Conservation (phyloP, 108 stramenopile species). For the Skeletonema tropicum region DNA sequence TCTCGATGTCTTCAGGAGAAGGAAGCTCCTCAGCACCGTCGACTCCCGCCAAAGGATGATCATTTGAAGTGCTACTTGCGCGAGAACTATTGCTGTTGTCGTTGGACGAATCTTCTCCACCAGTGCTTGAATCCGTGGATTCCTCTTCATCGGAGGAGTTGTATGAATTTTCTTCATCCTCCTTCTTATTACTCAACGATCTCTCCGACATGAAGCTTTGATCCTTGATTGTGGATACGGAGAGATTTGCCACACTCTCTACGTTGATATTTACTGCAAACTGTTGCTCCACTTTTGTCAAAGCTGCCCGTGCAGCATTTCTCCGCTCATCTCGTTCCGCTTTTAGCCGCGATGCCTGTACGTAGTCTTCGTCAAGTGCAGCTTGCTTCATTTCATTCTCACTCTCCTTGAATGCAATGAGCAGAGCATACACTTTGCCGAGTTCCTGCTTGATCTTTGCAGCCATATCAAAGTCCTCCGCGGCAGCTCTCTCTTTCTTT, state of each 20-base stretch:
- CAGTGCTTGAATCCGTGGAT: background rate
- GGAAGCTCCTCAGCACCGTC: conserved; percentile 55
- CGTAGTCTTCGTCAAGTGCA: conserved; percentile 48
- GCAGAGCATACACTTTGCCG: conserved; percentile 36
- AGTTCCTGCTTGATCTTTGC: conserved; percentile 42
- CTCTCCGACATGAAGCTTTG: conserved; percentile 34
- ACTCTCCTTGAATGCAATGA: conserved; percentile 43
- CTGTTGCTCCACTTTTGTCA: conserved; percentile 37
- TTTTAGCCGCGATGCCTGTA: conserved; percentile 49
- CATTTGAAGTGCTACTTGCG: conserved; percentile 3
- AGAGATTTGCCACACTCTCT: conserved; percentile 17
- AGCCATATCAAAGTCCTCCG: conserved; percentile 55
- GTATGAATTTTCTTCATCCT: background rate
- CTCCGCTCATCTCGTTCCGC: conserved; percentile 38
- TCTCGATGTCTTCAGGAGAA: conserved; percentile 54
- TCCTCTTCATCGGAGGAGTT: background rate
- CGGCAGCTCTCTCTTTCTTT: conserved; percentile 44
- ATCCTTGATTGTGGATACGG: conserved; percentile 35
- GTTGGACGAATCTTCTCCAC: background rate
- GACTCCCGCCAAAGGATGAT: conserved; percentile 57
- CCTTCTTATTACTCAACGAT: background rate
- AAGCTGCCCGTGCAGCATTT: conserved; percentile 19
- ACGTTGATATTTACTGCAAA: conserved; percentile 13
- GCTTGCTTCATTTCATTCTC: conserved; percentile 44
- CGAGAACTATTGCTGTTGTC: background rate